Conservation (phyloP, 306 rosid species). For the Lathyrus tuberosus region DNA sequence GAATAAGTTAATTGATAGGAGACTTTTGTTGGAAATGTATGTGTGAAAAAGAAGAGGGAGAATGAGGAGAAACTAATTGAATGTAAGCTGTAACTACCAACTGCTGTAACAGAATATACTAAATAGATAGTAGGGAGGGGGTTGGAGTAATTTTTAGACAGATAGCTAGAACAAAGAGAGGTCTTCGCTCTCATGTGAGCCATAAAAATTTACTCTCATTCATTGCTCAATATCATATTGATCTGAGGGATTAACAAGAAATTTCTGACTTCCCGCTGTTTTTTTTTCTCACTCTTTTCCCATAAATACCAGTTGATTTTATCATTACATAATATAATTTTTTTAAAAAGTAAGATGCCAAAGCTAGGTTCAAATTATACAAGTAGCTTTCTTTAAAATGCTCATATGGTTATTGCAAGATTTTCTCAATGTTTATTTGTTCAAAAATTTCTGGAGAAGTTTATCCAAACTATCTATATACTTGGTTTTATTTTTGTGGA, state of each 20-base stretch:
- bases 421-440: background rate
- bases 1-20: background rate
- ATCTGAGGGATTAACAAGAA: background rate
- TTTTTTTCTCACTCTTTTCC: background rate
- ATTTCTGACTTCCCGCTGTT: background rate
- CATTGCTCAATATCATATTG: background rate
- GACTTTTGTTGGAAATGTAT: background rate
- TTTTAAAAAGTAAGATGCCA: background rate
- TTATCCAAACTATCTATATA: slow-evolving; percentile 3
- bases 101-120: background rate
- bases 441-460: background rate
- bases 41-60: background rate
- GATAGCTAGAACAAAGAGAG: background rate
- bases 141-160: background rate
- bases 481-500: slow-evolving; percentile 17
- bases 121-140: background rate
- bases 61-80: slow-evolving; percentile 3
- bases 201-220: background rate
- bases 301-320: background rate
- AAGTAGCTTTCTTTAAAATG: background rate
- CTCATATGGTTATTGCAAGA: background rate
- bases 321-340: background rate
- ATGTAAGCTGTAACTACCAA: background rate
- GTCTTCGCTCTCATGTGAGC: background rate
- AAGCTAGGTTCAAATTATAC: slow-evolving; percentile 2